phyloP scores from a whole-genome alignment of 2,329 filamentous ascomycete species.

The Purpureocillium lavendulum region DNA sequence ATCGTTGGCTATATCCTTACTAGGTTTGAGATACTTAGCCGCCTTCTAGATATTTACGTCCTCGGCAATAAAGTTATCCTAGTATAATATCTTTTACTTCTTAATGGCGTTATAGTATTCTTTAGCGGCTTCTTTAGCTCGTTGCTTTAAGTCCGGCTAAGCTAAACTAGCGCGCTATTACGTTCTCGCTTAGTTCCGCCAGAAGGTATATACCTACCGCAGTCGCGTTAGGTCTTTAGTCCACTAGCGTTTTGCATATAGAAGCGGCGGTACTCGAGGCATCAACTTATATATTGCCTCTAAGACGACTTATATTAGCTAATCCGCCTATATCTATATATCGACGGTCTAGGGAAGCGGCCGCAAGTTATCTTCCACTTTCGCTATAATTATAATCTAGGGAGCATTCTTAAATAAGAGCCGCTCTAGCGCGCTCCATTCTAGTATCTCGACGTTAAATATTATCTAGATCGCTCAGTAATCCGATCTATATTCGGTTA shows the following conservation, averaged over 20 bases:
- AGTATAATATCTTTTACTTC: constrained; percentile 16
- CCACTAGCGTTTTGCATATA: too few relatives aligned
- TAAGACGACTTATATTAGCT: neutral
- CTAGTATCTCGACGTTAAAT: constrained; percentile 13
- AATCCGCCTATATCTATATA: neutral
- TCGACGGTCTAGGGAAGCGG: neutral
- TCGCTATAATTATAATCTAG: constrained; percentile 5
- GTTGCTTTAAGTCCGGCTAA: too few relatives aligned
- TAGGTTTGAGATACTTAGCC: constrained; percentile 13
- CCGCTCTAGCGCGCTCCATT: constrained; percentile 5
- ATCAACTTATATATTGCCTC: constrained; percentile 1
- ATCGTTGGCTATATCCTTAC: constrained; percentile 8
- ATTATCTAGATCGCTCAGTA: constrained; percentile 19
- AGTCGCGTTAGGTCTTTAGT: too few relatives aligned
- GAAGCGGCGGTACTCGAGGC: neutral
- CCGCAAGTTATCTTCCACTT: too few relatives aligned
- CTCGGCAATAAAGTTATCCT: constrained; percentile 15
- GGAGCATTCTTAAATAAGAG: constrained; percentile 17
- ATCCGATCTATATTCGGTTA: constrained; percentile 18
- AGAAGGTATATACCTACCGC: too few relatives aligned
- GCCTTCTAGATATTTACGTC: constrained; percentile 10
- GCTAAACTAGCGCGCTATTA: too few relatives aligned
- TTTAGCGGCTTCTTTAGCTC: too few relatives aligned
- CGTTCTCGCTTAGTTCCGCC: too few relatives aligned
- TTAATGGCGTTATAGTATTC: constrained; percentile 8